Evolutionary conservation across 2,329 filamentous ascomycete genomes (phyloP).

Genomic region (Hymenoscyphus fraxineus): DNA sequence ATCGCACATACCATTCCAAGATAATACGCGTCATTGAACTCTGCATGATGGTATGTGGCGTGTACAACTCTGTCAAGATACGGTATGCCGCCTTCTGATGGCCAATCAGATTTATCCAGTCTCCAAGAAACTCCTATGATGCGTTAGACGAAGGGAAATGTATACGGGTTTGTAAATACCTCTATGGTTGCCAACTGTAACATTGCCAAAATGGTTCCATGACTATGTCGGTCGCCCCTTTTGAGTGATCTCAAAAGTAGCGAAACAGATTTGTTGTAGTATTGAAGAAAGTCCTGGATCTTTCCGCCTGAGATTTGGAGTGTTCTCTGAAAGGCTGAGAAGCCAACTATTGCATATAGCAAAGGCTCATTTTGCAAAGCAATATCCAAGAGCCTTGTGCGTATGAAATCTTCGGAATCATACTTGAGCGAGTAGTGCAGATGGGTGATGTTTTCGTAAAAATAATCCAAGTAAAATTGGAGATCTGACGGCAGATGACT

Average conservation of each 20-base stretch:
- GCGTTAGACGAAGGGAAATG: conserved; percentile 11
- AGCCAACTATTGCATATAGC: conserved; percentile 81
- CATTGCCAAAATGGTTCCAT: conserved; percentile 79
- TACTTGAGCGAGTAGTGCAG: conserved; percentile 78
- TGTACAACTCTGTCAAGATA: conserved; percentile 74
- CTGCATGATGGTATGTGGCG: conserved; percentile 68
- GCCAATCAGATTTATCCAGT: conserved; percentile 90
- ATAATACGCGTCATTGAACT: conserved; percentile 69
- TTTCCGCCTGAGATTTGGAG: conserved; percentile 66
- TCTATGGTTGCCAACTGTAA: conserved; percentile 91
- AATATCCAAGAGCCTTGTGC: conserved; percentile 63
- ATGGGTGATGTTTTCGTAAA: conserved; percentile 70
- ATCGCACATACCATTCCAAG: conserved; percentile 84
- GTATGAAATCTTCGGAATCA: conserved; percentile 71
- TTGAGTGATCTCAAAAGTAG: conserved; percentile 69
- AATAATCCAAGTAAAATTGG: conserved; percentile 75
- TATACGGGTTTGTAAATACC: conserved; percentile 45
- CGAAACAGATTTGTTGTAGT: conserved; percentile 85
- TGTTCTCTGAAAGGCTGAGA: conserved; percentile 82
- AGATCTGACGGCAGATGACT: conserved; percentile 63
- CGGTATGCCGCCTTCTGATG: conserved; percentile 88
- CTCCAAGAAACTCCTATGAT: conserved; percentile 81
- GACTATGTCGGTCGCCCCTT: conserved; percentile 64
- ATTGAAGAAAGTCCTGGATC: conserved; percentile 77
- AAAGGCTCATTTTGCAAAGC: conserved; percentile 77